Percentiles rank a stretch among this genome's conserved stretches.
phyloP scores from a whole-genome alignment of 768 basidiomycete genomes.

The Kwoniella heveanensis region DNA sequence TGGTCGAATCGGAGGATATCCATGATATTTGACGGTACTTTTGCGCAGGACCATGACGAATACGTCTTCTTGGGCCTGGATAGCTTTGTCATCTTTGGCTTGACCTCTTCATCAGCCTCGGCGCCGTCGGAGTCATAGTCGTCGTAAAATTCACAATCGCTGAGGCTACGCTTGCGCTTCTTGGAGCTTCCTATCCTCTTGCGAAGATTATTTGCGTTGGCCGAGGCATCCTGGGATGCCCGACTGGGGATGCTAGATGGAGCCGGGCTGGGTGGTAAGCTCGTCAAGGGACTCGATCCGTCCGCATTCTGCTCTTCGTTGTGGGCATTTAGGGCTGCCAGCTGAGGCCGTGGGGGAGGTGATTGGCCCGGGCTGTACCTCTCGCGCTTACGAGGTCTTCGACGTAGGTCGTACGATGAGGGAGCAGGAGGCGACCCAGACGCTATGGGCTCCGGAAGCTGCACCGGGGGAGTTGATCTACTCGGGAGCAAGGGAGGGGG shows the following conservation, averaged over 20 bases:
- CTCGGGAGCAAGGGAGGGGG: too few species aligned
- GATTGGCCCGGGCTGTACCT: background rate
- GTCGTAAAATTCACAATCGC: background rate
- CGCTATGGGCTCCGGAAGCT: too few species aligned
- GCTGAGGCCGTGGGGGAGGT: too few species aligned
- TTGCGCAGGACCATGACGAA: constrained; percentile 7
- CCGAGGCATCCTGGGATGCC: too few species aligned
- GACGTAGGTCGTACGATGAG: background rate
- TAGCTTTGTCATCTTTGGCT: background rate
- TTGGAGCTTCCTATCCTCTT: background rate
- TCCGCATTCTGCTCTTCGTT: background rate
- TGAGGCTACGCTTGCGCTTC: background rate
- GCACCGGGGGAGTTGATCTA: too few species aligned
- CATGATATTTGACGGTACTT: constrained; percentile 9
- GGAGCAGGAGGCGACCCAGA: too few species aligned
- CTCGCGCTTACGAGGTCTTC: background rate
- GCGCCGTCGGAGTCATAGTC: background rate
- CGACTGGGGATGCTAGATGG: background rate
- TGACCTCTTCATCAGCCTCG: background rate
- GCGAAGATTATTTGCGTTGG: too few species aligned
- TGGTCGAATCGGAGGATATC: constrained; percentile 22
- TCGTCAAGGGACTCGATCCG: background rate
- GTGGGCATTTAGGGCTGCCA: too few species aligned
- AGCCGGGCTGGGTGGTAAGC: background rate
- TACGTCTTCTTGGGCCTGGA: background rate